These are phyloP conservation scores for Fusarium austroafricanum DNA, from an alignment of 2,329 filamentous ascomycete genomes.

Conservation along the genomic window DNA sequence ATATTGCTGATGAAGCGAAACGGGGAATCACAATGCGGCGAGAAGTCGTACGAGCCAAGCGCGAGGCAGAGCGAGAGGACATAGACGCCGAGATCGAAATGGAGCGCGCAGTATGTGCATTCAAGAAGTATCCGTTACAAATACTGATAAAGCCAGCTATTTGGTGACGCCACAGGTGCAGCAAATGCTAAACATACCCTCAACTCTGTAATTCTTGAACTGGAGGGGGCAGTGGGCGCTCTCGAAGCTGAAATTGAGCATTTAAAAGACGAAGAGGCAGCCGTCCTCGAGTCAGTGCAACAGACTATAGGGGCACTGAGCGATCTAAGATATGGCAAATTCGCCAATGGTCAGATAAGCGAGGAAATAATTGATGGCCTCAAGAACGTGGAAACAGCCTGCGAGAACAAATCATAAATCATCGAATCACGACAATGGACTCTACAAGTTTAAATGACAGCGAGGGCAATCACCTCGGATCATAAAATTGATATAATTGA, in stretches of 20 bases:
- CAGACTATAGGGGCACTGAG: slow-evolving; percentile 79
- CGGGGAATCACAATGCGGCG: slow-evolving; percentile 68
- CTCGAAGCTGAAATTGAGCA: slow-evolving; percentile 75
- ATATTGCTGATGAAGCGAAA: slow-evolving; percentile 73
- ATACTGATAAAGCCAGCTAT: slow-evolving; percentile 61
- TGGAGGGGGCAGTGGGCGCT: slow-evolving; percentile 73
- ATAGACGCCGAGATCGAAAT: slow-evolving; percentile 73
- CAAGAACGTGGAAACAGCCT: slow-evolving; percentile 66
- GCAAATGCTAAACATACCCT: slow-evolving; percentile 69
- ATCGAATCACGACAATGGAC: slow-evolving; percentile 32
- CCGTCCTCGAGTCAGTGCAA: slow-evolving; percentile 70
- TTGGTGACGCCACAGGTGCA: slow-evolving; percentile 61
- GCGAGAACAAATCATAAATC: slow-evolving; percentile 60
- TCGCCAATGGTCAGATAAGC: slow-evolving; percentile 72
- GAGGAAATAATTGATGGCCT: slow-evolving; percentile 77
- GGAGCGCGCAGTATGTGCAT: slow-evolving; percentile 63
- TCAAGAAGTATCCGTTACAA: not conserved
- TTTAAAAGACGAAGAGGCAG: slow-evolving; percentile 73
- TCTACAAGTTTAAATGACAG: slow-evolving; percentile 29
- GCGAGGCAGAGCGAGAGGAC: slow-evolving; percentile 65
- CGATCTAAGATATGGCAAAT: slow-evolving; percentile 83
- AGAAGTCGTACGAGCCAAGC: slow-evolving; percentile 65
- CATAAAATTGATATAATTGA: slow-evolving; percentile 28
- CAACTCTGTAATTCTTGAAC: slow-evolving; percentile 72
- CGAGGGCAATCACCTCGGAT: not conserved